Evolutionary conservation across 768 basidiomycete species (phyloP), one percentile per base, ranked within the genome.

Genomic region (Calocybe indica): DNA sequence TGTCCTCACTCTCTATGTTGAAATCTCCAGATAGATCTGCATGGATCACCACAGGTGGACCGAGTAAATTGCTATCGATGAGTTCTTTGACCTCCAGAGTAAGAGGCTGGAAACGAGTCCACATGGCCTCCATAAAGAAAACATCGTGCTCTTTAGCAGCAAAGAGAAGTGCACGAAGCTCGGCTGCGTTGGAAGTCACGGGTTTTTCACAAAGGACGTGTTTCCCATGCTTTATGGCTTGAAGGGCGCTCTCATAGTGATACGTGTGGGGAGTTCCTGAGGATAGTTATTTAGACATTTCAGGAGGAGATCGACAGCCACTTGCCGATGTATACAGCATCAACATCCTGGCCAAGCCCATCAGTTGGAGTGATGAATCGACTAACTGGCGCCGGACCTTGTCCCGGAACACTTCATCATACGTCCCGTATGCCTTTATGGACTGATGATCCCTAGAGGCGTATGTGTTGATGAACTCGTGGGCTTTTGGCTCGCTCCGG

Each of bases 121-220:
- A 92, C 65, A 92, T 72, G 0, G 87, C 90, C 66, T 94, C 92
- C 91, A 94, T 93, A 57, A 94, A 79, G 72, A 94, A 94, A 1
- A 92, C 75, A 12, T 82, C 78, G 55, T 84, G 70, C 60, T 88
- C 79, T 62, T 85, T 86, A 2, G 92, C 90, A 13, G 88, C 75
- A 7, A 68, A 68, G 13, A 92, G 68, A 15, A 95, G 74, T 40
- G 82, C 78, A n/a, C 79, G 76, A 14, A 91, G 71, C 59, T 94
- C 90, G 2, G 82, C 76, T 5, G 75, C 70, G 58, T 91, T 92
- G 52, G 72, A 76, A 1, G 92, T 93, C 44, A 88, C 84, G 0
- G 90, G 88, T 50, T 95, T 94, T 65, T 95, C 92, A 64, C 88
- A 88, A 22, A 94, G 79, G 37, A 94, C 82, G 62, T 92, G 80